Percentiles rank a stretch among this genome's conserved stretches.
Conservation (phyloP, 805 yeast genomes). For the Lachancea lanzarotensis region DNA sequence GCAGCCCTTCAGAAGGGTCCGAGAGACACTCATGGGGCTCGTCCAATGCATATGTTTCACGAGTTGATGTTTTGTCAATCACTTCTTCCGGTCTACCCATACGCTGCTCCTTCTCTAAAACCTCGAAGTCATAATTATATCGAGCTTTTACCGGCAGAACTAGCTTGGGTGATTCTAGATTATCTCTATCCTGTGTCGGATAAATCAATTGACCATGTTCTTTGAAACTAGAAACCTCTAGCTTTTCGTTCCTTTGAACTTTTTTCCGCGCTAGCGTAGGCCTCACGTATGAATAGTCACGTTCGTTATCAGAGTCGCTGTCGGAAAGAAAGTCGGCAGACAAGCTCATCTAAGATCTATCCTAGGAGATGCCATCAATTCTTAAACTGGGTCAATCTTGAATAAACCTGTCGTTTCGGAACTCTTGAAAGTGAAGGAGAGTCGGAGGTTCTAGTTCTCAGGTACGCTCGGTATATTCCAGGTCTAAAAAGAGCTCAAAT, state of each 20-base stretch:
- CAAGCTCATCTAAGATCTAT: slow-evolving; percentile 3
- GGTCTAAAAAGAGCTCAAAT: too few species aligned
- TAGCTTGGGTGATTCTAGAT: not conserved
- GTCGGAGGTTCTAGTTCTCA: too few species aligned
- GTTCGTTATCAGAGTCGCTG: slow-evolving; percentile 2
- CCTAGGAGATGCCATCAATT: not conserved
- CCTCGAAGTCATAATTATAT: too few species aligned
- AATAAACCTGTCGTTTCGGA: too few species aligned
- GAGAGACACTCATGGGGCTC: too few species aligned
- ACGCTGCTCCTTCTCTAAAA: not conserved
- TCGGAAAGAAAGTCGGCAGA: slow-evolving; percentile 1
- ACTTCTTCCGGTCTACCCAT: too few species aligned
- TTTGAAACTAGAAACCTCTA: not conserved
- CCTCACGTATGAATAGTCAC: not conserved
- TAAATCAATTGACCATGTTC: not conserved
- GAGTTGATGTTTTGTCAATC: too few species aligned
- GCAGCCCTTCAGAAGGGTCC: not conserved
- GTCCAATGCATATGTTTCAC: too few species aligned
- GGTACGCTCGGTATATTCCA: not conserved
- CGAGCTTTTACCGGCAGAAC: not conserved
- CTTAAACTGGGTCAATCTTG: not conserved
- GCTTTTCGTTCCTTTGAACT: not conserved
- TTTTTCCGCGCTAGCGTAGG: not conserved
- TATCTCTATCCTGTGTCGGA: not conserved
- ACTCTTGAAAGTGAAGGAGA: too few species aligned